A percentile compares a stretch with the other conserved stretches of the same genome.
Evolutionary conservation across 495 filamentous ascomycete genomes (phyloP).

Genomic region (Penicillium riverlandense): DNA sequence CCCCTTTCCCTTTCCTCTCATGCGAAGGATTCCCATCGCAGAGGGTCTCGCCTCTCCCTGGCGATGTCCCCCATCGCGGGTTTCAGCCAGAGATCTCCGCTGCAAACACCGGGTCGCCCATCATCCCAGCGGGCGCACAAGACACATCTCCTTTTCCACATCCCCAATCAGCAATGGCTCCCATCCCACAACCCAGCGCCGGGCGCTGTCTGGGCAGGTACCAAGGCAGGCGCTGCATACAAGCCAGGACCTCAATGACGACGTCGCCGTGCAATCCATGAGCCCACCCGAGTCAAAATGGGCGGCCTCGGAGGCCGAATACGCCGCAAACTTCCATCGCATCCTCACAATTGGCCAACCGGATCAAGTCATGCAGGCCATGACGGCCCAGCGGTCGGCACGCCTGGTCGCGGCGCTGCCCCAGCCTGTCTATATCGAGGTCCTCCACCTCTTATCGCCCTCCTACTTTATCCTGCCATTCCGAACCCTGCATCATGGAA

Average conservation of each 20-base stretch:
- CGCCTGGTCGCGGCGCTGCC: constrained; percentile 25
- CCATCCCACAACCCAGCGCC: neutral
- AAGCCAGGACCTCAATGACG: neutral
- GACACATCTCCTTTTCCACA: constrained; percentile 1
- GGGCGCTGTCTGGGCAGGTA: no score
- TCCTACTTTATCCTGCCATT: constrained; percentile 40
- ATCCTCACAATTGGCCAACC: constrained; percentile 29
- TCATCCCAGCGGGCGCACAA: neutral
- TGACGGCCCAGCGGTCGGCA: constrained; percentile 26
- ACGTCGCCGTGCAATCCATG: neutral
- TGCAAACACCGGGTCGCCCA: neutral
- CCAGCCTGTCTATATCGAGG: constrained; percentile 27
- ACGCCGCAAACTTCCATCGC: constrained; percentile 15
- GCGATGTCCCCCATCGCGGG: neutral
- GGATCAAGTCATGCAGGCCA: constrained; percentile 28
- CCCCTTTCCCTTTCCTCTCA: neutral
- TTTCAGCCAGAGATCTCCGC: no score
- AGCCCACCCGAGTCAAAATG: no score
- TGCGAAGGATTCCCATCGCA: neutral
- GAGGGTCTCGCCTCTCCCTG: constrained; percentile 19
- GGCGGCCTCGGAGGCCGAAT: constrained; percentile 1
- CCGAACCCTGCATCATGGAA: constrained; percentile 36
- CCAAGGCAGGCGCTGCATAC: neutral
- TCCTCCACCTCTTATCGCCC: constrained; percentile 32
- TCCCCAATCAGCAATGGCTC: neutral